phyloP scores from a whole-genome alignment of 495 filamentous ascomycete species.

The Trichoderma virens region DNA sequence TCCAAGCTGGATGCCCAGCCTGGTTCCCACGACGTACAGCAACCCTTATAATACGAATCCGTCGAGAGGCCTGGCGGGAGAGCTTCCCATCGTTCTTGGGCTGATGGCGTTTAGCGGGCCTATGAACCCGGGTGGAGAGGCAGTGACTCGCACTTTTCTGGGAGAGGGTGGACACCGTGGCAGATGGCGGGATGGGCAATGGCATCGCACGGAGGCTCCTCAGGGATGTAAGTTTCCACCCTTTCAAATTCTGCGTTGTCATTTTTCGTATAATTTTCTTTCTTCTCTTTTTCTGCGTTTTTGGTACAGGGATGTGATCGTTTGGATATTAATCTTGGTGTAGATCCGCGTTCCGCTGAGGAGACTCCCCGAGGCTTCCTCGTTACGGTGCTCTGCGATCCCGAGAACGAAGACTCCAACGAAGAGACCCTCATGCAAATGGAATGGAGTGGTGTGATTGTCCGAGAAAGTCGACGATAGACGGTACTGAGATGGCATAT shows the following conservation, averaged over 20 bases:
- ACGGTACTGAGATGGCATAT: neutral
- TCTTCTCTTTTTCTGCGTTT: neutral
- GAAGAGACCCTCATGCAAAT: constrained; percentile 3
- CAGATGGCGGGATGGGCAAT: constrained; percentile 15
- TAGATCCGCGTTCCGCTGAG: neutral
- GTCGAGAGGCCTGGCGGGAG: constrained; percentile 22
- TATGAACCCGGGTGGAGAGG: constrained; percentile 7
- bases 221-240: constrained; percentile 18
- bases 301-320: neutral
- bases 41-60: constrained; percentile 7
- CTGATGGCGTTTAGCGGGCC: constrained; percentile 22
- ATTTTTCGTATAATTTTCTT: neutral
- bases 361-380: constrained; percentile 20
- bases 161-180: neutral
- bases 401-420: constrained; percentile 11
- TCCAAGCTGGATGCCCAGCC: constrained; percentile 24
- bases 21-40: constrained; percentile 25
- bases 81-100: constrained; percentile 23
- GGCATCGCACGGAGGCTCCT: constrained; percentile 14
- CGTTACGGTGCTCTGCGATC: constrained; percentile 20
- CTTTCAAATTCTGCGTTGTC: neutral
- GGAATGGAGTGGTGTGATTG: constrained; percentile 12
- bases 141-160: constrained; percentile 18
- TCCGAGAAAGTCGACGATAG: neutral
- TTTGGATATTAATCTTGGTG: neutral